phyloP scores from a whole-genome alignment of 2,329 filamentous ascomycete genomes.

The Talaromyces sp. region DNA sequence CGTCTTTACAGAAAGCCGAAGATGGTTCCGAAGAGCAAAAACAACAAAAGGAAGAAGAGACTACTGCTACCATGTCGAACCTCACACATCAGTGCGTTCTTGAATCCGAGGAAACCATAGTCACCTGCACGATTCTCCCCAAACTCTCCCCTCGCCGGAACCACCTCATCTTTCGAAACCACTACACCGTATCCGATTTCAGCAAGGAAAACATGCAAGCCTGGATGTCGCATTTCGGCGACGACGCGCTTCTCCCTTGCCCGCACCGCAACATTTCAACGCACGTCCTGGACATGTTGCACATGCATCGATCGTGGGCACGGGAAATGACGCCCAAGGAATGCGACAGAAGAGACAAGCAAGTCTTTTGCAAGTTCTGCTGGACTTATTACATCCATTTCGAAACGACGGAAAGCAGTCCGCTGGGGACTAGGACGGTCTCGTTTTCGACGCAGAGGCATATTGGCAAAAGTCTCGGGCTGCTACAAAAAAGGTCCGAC shows the following conservation, averaged over 20 bases:
- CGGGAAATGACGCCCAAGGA: background rate
- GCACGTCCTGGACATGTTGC: background rate
- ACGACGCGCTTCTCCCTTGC: background rate
- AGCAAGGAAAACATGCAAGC: background rate
- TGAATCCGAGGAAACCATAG: background rate
- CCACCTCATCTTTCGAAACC: background rate
- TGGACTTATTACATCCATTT: background rate
- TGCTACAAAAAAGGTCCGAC: background rate
- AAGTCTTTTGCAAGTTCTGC: background rate
- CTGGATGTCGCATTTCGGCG: background rate
- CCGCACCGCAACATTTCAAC: background rate
- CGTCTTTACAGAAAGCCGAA: background rate
- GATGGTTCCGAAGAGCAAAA: no score
- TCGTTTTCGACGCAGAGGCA: background rate
- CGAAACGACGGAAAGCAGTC: background rate
- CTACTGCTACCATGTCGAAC: background rate
- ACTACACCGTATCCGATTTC: background rate
- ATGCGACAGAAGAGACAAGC: background rate
- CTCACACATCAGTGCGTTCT: constrained; percentile 1
- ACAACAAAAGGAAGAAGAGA: background rate
- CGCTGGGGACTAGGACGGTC: background rate
- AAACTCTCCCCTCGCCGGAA: background rate
- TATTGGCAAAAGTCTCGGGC: background rate
- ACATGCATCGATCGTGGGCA: background rate
- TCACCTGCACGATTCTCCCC: background rate